Percentiles rank a stretch among this genome's conserved stretches.
phyloP scores from a whole-genome alignment of 2,329 filamentous ascomycete species.

The Botrytis paeoniae region DNA sequence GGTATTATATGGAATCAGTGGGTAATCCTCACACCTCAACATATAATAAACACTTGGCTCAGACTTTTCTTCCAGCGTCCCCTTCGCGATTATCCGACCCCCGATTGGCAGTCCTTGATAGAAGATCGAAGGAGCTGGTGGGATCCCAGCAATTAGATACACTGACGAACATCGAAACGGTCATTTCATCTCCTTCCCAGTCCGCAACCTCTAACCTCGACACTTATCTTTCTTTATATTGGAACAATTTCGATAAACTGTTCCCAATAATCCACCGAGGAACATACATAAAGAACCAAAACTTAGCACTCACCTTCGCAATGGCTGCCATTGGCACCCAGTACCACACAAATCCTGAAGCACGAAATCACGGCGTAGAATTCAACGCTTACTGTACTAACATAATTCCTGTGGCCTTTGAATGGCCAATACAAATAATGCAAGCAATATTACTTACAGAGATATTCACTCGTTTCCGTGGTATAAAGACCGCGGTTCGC shows the following conservation, averaged over 20 bases:
- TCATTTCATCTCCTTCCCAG: constrained; percentile 21
- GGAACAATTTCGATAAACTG: constrained; percentile 31
- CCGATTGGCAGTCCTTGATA: constrained; percentile 31
- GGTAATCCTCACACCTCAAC: constrained; percentile 37
- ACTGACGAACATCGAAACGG: constrained; percentile 21
- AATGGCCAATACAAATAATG: constrained; percentile 33
- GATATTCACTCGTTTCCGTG: constrained; percentile 35
- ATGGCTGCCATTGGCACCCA: constrained; percentile 37
- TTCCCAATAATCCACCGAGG: constrained; percentile 35
- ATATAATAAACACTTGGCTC: constrained; percentile 35
- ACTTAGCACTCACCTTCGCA: constrained; percentile 30
- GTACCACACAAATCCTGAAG: constrained; percentile 32
- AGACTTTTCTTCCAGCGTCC: constrained; percentile 34
- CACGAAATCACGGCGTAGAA: constrained; percentile 32
- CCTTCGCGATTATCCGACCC: constrained; percentile 32
- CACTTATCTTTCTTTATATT: constrained; percentile 33
- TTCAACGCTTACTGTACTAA: constrained; percentile 34
- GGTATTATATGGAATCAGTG: constrained; percentile 37
- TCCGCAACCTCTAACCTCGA: constrained; percentile 28
- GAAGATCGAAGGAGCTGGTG: constrained; percentile 30
- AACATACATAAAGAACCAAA: constrained; percentile 29
- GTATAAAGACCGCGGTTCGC: constrained; percentile 30
- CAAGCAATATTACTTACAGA: constrained; percentile 38
- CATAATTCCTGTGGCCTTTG: constrained; percentile 29
- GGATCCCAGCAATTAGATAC: constrained; percentile 26